Base-by-base conservation (phyloP, 2,329 filamentous ascomycete genomes). In the Ascochyta pisi region DNA sequence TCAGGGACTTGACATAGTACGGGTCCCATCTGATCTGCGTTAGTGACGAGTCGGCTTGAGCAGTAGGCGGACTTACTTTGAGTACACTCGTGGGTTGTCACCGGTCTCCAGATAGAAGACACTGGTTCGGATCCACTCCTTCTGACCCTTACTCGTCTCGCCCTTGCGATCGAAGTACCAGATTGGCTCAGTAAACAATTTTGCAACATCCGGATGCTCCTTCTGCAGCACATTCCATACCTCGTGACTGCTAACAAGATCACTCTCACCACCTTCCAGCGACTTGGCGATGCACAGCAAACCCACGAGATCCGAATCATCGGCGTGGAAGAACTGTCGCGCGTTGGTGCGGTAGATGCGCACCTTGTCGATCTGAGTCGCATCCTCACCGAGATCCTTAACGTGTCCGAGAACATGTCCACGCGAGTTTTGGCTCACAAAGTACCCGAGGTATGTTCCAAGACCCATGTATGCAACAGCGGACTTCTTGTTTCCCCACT, bases 101-200 rank as follows among this genome's bases (percentile, higher is more conserved):
- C 83, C 85, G 8, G 84, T 85, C 79, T 96, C 91, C 4, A 92
- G 79, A 73, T 92, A 96, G 65, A 95, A 85, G 16, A 96, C 85
- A 12, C 85, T 83, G 29, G 88, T 86, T 39, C 83, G 82, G 66
- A 91, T 90, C 77, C 87, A 96, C 54, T 87, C 86, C 50, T 93
- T 85, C 75, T 96, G 83, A 12, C 90, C 91, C 13, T 81, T 78
- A 22, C 86, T 90, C 1, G 85, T 86, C 79, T 96, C 92, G 10
- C 92, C 92, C 79, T 96, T 96, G 50, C 92, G 88, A 76, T 96
- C 92, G 74, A 96, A 94, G 79, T 96, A 95, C 92, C 92, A 96
- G 61, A 92, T 86, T 0, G 92, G 91, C 72, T 88, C 78, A 1
- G 89, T 89, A 49, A 96, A 80, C 6, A 87, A 82, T 73, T 90